Conservation (phyloP, 2,329 filamentous ascomycete genomes). For the Aspergillus phoenicis region DNA sequence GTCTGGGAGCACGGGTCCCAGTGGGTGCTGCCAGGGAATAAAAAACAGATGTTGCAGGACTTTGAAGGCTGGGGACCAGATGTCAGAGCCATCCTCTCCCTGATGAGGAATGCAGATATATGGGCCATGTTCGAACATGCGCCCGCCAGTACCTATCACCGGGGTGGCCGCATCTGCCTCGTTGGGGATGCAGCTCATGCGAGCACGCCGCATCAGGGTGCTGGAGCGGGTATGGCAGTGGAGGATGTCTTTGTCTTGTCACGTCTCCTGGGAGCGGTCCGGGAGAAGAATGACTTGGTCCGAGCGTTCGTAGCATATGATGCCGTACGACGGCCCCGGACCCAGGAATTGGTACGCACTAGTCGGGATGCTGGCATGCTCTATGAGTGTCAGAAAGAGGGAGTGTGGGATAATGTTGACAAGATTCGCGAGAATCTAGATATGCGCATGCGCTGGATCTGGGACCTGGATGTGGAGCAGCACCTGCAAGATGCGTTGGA, state of each 20-base stretch:
- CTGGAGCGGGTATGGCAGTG: slow-evolving; percentile 42
- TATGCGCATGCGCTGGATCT: slow-evolving; percentile 6
- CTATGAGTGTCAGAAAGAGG: slow-evolving; percentile 3
- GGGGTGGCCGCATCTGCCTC: slow-evolving; percentile 16
- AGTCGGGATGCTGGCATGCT: slow-evolving; percentile 4
- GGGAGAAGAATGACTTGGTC: not conserved
- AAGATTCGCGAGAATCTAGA: not conserved
- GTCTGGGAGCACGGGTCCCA: not conserved
- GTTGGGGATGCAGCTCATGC: slow-evolving; percentile 46
- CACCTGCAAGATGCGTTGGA: slow-evolving; percentile 1
- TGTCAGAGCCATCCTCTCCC: slow-evolving; percentile 1
- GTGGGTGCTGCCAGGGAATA: slow-evolving; percentile 1
- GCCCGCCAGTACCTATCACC: not conserved
- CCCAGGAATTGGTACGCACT: slow-evolving; percentile 1
- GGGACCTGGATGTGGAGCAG: not conserved
- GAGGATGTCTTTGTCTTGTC: slow-evolving; percentile 42
- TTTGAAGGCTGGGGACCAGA: slow-evolving; percentile 3
- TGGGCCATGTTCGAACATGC: slow-evolving; percentile 12
- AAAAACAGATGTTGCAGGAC: slow-evolving; percentile 2
- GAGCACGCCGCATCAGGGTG: slow-evolving; percentile 40
- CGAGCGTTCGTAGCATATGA: slow-evolving; percentile 8
- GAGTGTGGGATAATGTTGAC: not conserved
- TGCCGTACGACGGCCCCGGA: slow-evolving; percentile 4
- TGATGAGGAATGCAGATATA: slow-evolving; percentile 2
- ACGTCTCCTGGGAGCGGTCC: slow-evolving; percentile 29